phyloP scores from a whole-genome alignment of 2,329 filamentous ascomycete genomes.

The Clonostachys solani region DNA sequence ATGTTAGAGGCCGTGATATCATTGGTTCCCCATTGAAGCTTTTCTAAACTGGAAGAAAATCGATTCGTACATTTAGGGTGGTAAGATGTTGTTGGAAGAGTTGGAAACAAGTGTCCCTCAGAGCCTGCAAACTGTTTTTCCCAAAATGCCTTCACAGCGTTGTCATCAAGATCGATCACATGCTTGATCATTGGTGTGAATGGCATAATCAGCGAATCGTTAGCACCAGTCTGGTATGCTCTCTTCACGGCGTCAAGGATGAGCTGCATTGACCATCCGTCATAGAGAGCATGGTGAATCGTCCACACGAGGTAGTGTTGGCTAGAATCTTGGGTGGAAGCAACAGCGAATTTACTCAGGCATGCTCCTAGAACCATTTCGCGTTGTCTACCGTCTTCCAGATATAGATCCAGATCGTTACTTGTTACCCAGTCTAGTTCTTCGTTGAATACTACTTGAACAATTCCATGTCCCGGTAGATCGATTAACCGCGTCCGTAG shows the following conservation, averaged over 20 bases:
- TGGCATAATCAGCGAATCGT: background rate
- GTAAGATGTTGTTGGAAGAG: background rate
- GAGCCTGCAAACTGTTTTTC: background rate
- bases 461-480: background rate
- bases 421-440: slow-evolving; percentile 13
- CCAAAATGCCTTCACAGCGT: background rate
- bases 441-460: slow-evolving; percentile 17
- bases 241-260: slow-evolving; percentile 11
- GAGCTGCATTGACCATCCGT: slow-evolving; percentile 16
- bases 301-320: slow-evolving; percentile 13
- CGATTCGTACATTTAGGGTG: background rate
- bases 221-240: slow-evolving; percentile 5
- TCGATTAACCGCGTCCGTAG: background rate
- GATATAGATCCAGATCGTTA: background rate
- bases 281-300: slow-evolving; percentile 17
- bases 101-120: background rate
- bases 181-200: background rate
- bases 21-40: background rate
- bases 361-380: background rate
- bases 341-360: background rate
- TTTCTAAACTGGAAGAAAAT: background rate
- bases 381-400: background rate
- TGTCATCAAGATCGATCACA: background rate
- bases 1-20: background rate
- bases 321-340: background rate